Evolutionary conservation across 352 stramenopile genomes (phyloP), one percentile per base, ranked within the genome.

Genomic region (Globisporangium iwayamae): DNA sequence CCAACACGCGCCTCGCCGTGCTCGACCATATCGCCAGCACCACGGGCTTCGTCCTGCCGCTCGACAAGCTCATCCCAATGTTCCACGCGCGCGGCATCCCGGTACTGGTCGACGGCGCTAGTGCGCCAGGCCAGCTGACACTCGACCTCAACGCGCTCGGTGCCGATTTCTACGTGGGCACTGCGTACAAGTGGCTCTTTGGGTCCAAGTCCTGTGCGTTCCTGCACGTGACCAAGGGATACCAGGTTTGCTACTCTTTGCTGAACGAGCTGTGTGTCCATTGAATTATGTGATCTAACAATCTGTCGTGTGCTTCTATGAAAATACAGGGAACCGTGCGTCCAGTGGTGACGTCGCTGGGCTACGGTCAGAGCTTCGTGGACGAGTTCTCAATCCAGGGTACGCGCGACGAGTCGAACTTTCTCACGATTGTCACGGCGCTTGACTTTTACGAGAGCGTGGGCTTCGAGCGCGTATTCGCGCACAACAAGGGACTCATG

Each of bases 331-430:
- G 62, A 43, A 90, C 78, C 16, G 83, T 92, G 45, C 82, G 84
- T 39, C 86, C 86, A 3, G 86, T 92, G 4, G 86, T 94, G 51
- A 94, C 86, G 20, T 93, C 83, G 16, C 70, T 94, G 32, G 81
- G 81, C 39, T 93, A 93, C 56, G 83, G 85, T 18, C 83, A 94
- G 52, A 78, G 82, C 28, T 94, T 89, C 51, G 72, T 93, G 34
- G 86, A 94, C 68, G 86, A 94, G 66, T 94, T 94, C 57, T 79
- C 81, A 22, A 88, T 92, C 45, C 86, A 94, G 55, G 86, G 86
- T 65, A 93, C 83, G 39, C 79, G 84, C 28, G 86, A 94, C 60
- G 83, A 94, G 74, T 80, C 82, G 34, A 92, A 91, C 60, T 94
- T 93, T 46, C 67, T 94, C 25, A 91, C 86, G 41, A 85, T 94